Base-by-base conservation (phyloP, 2,329 filamentous ascomycete species). In the Chrysoporthe austroafricana region DNA sequence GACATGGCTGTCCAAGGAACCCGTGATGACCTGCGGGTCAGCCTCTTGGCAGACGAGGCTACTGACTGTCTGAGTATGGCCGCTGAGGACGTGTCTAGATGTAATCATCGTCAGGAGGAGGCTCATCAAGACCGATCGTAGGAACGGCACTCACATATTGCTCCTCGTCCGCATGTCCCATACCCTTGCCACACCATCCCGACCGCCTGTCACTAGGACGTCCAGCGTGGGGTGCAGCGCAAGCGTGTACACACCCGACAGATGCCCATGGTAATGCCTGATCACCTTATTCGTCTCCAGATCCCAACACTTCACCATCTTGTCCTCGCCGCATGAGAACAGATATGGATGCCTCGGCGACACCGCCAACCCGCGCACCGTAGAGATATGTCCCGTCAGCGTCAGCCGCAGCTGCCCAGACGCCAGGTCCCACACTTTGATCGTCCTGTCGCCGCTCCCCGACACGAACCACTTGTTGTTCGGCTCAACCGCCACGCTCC, bases 231-330 rank as follows among this genome's bases (percentile, higher is more conserved):
- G 96, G 77, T 99, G 96, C n/a, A 99, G 83, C 2, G 92, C 88
- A 6, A 99, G 84, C 0, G 94, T 94, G 80, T 99, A 99, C 4
- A 99, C 96, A 71, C 96, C 96, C 73, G 93, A 97, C 32, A 99
- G 83, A 81, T 99, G 96, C 21, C 96, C 96, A 78, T 99, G 96
- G 78, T 98, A 99, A 80, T 97, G 94, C 50, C 95, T 88, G 76
- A 98, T 97, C 69, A 99, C 96, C 80, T 97, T 97, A 83, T 99
- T 99, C n/a, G 95, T 97, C 80, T 99, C 96, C 72, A 99, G 82
- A 82, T 99, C 96, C 96, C 96, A 99, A 81, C 96, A 99, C 81
- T 99, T 99, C 70, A 99, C 96, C 94, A 97, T 97, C 83, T 99
- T 99, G 79, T 99, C 96, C 80, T 99, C 96, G 68, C 93, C 96